phyloP scores from a whole-genome alignment of 495 filamentous ascomycete species.

The Pseudomonodictys pantanalensis region DNA sequence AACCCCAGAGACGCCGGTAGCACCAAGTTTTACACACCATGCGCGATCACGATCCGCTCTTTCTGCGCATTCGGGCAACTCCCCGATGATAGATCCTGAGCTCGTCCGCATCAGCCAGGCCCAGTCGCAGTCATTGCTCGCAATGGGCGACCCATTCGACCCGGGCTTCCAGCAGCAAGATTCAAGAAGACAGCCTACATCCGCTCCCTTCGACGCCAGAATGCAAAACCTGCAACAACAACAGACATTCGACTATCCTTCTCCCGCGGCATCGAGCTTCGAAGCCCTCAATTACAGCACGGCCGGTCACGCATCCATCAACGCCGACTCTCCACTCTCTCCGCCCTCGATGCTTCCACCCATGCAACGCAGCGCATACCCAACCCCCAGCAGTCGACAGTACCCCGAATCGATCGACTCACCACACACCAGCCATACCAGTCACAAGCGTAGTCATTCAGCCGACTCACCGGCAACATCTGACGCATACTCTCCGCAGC shows the following conservation, averaged over 20 bases:
- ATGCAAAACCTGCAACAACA: slow-evolving; percentile 18
- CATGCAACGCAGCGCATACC: slow-evolving; percentile 1
- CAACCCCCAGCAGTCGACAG: slow-evolving; percentile 6
- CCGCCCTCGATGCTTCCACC: slow-evolving; percentile 32
- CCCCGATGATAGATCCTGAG: slow-evolving; percentile 31
- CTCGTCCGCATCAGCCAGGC: slow-evolving; percentile 23
- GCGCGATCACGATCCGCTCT: slow-evolving; percentile 23
- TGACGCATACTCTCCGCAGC: slow-evolving; percentile 27
- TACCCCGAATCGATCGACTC: slow-evolving; percentile 10
- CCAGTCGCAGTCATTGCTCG: slow-evolving; percentile 18
- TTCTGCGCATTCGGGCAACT: slow-evolving; percentile 12
- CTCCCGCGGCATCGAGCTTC: slow-evolving; percentile 19
- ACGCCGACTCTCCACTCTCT: slow-evolving; percentile 17
- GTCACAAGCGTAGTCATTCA: slow-evolving; percentile 30
- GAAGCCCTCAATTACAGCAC: slow-evolving; percentile 9
- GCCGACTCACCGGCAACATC: slow-evolving; percentile 19
- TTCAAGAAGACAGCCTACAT: slow-evolving; percentile 11
- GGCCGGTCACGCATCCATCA: slow-evolving; percentile 1
- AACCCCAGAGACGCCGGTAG: slow-evolving; percentile 12
- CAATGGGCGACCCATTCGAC: slow-evolving; percentile 5
- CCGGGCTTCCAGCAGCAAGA: not conserved
- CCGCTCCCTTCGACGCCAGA: slow-evolving; percentile 18
- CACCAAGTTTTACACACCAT: slow-evolving; percentile 15
- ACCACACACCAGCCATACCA: slow-evolving; percentile 16
- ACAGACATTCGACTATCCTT: slow-evolving; percentile 22